Evolutionary conservation across 2,329 filamentous ascomycete species (phyloP).

Genomic region (Volutella citrinella): DNA sequence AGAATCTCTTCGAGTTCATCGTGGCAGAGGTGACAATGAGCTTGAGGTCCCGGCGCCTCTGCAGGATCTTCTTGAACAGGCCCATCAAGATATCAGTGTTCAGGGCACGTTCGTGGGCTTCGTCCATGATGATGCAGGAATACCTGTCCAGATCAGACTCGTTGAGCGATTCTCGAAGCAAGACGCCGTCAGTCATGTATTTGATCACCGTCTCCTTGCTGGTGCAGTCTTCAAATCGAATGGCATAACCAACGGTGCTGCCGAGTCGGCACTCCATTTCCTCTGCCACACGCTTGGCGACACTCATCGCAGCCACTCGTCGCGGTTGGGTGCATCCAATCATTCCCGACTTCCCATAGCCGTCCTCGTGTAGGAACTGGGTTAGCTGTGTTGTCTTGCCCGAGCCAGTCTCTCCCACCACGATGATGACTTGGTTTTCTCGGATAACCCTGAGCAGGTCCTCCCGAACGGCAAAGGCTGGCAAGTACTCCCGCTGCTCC

Average conservation of each 20-base stretch:
- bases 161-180: constrained; percentile 88
- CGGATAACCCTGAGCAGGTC: constrained; percentile 87
- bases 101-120: constrained; percentile 92
- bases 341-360: constrained; percentile 82
- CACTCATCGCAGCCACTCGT: constrained; percentile 97
- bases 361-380: constrained; percentile 93
- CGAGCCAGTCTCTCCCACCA: constrained; percentile 94
- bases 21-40: constrained; percentile 97
- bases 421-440: constrained; percentile 95
- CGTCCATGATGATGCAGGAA: constrained; percentile 99
- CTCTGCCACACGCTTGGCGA: constrained; percentile 95
- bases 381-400: constrained; percentile 98
- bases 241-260: constrained; percentile 88
- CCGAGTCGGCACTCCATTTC: constrained; percentile 96
- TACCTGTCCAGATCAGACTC: constrained; percentile 93
- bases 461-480: constrained; percentile 93
- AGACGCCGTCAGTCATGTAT: constrained; percentile 97
- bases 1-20: constrained; percentile 97
- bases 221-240: constrained; percentile 97
- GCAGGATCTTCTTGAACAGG: constrained; percentile 93
- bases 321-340: constrained; percentile 96
- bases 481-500: constrained; percentile 90
- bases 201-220: constrained; percentile 95
- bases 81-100: constrained; percentile 99
- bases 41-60: constrained; percentile 85